Conservation (phyloP, 1,284 basidiomycete species). For the Ustilago esculenta region DNA sequence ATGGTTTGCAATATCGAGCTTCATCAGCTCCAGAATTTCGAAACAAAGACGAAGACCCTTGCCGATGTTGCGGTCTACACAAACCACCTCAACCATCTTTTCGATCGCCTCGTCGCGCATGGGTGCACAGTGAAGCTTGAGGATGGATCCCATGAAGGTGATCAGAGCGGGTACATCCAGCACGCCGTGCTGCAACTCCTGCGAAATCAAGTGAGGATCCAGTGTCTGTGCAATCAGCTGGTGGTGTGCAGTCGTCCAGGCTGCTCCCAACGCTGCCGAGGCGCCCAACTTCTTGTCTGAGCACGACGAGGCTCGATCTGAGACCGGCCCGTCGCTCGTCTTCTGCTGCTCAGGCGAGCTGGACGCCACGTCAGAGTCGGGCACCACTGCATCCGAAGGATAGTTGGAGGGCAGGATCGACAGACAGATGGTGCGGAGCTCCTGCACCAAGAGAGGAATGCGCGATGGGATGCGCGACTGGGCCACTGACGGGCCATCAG, state of each 20-base stretch:
- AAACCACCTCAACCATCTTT: conserved; percentile 74
- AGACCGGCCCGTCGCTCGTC: background rate
- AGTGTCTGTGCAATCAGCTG: conserved; percentile 69
- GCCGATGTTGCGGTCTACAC: conserved; percentile 70
- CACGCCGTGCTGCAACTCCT: conserved; percentile 80
- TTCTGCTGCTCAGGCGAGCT: conserved; percentile 5
- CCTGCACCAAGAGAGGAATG: conserved; percentile 77
- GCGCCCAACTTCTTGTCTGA: conserved; percentile 1
- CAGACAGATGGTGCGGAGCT: conserved; percentile 82
- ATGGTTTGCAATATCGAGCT: conserved; percentile 94
- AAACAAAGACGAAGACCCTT: conserved; percentile 83
- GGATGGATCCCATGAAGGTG: conserved; percentile 78
- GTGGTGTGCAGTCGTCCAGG: conserved; percentile 46
- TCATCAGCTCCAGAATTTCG: conserved; percentile 93
- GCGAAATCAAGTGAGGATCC: conserved; percentile 75
- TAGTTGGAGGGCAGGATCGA: conserved; percentile 74
- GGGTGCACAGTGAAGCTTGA: conserved; percentile 91
- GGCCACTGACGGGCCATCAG: no score
- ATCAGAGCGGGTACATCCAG: conserved; percentile 86
- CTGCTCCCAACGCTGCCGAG: conserved; percentile 2
- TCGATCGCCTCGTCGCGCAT: conserved; percentile 87
- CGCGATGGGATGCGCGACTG: conserved; percentile 72
- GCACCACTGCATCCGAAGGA: conserved; percentile 72
- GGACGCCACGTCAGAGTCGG: conserved; percentile 64
- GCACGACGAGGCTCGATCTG: background rate